These are phyloP conservation scores for Edaphochlamys debaryana DNA, from an alignment of 139 green algal genomes.

Conservation along the genomic window DNA sequence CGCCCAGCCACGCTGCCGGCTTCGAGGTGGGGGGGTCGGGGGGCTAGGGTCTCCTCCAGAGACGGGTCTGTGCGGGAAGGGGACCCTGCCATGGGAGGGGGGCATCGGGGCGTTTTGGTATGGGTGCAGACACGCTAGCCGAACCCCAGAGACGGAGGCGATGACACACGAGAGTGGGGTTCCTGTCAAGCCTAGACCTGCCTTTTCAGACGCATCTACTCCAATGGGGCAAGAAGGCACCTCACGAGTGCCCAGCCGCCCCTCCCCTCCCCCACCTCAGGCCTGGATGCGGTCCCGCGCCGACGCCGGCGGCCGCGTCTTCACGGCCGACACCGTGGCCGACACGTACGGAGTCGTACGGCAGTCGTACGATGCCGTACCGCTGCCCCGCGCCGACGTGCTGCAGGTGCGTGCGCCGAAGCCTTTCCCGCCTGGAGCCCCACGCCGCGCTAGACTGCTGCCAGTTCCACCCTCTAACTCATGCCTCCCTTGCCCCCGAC, in stretches of 20 bases:
- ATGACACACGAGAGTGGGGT: too few relatives aligned
- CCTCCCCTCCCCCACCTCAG: too few relatives aligned
- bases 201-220: too few relatives aligned
- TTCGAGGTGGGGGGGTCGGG: conserved; percentile 68
- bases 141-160: too few relatives aligned
- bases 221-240: too few relatives aligned
- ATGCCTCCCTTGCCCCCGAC: too few relatives aligned
- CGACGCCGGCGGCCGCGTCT: conserved; percentile 50
- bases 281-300: conserved; percentile 65
- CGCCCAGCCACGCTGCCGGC: conserved; percentile 74
- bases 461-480: too few relatives aligned
- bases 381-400: conserved; percentile 68
- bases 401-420: conserved; percentile 54
- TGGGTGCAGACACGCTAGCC: neutral
- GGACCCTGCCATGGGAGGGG: neutral
- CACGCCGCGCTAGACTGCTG: too few relatives aligned
- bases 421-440: neutral
- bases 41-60: neutral
- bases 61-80: neutral
- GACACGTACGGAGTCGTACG: conserved; percentile 84
- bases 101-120: too few relatives aligned
- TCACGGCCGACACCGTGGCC: conserved; percentile 76
- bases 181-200: too few relatives aligned
- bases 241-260: too few relatives aligned
- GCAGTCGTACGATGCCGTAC: conserved; percentile 77